Evolutionary conservation across 805 yeast species (phyloP).

Genomic region (Peterozyma xylosa): DNA sequence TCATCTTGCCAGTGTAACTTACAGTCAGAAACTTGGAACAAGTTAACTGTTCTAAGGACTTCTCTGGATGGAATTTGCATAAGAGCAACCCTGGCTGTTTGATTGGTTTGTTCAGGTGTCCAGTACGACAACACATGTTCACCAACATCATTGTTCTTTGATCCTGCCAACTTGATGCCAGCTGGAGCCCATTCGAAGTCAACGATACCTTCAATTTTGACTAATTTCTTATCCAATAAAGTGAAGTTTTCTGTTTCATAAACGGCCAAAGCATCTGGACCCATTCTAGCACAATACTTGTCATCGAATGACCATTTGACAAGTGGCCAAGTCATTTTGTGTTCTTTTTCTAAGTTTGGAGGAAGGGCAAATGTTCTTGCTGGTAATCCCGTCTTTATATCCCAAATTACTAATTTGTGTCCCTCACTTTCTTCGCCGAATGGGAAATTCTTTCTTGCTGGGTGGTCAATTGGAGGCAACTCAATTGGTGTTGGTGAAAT

Average conservation of each 20-base stretch:
- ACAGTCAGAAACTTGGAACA: slow-evolving; percentile 91
- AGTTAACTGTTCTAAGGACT: slow-evolving; percentile 82
- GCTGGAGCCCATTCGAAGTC: slow-evolving; percentile 96
- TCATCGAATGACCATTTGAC: slow-evolving; percentile 94
- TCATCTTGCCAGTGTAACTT: slow-evolving; percentile 91
- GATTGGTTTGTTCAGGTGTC: slow-evolving; percentile 90
- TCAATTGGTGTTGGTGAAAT: slow-evolving; percentile 80
- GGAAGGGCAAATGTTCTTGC: slow-evolving; percentile 88
- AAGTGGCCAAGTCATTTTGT: slow-evolving; percentile 87
- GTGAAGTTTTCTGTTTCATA: slow-evolving; percentile 77
- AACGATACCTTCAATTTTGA: slow-evolving; percentile 75
- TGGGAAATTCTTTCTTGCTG: slow-evolving; percentile 65
- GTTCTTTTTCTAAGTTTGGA: slow-evolving; percentile 57
- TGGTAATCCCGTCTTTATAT: slow-evolving; percentile 72
- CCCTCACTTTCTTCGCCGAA: slow-evolving; percentile 86
- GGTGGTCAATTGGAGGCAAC: slow-evolving; percentile 57
- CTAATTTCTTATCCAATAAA: slow-evolving; percentile 76
- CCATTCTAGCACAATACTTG: slow-evolving; percentile 89
- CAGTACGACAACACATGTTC: slow-evolving; percentile 80
- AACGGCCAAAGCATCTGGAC: slow-evolving; percentile 86
- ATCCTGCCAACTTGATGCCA: slow-evolving; percentile 58
- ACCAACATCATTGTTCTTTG: slow-evolving; percentile 39
- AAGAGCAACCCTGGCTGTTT: slow-evolving; percentile 89
- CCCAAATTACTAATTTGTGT: slow-evolving; percentile 92
- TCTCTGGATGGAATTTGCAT: slow-evolving; percentile 81